Conservation (phyloP, 306 rosid species). For the Citrullus mucosospermus region DNA sequence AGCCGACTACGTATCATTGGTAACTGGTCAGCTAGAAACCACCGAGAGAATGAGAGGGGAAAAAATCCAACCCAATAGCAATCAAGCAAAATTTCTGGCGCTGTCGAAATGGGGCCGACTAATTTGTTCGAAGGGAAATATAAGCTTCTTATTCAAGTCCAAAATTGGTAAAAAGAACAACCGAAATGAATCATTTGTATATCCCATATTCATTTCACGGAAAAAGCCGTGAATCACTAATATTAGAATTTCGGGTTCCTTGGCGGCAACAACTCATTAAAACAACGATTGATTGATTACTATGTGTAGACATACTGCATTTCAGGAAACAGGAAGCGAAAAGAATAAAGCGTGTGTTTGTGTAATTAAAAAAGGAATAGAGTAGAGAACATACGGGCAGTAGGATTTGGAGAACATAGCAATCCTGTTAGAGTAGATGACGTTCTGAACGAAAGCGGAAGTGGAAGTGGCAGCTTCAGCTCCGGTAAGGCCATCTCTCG, state of each 20-base stretch:
- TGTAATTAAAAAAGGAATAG: background rate
- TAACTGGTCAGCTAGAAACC: too few relatives aligned
- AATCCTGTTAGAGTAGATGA: constrained; percentile 65
- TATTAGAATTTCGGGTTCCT: background rate
- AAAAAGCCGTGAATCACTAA: background rate
- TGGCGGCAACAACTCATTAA: background rate
- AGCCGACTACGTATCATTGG: background rate
- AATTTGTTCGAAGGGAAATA: background rate
- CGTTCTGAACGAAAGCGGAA: constrained; percentile 73
- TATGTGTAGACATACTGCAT: background rate
- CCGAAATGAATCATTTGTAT: background rate
- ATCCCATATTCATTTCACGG: background rate
- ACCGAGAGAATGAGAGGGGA: too few relatives aligned
- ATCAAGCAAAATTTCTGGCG: background rate
- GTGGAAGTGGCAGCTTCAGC: constrained; percentile 40
- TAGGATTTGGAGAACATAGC: constrained; percentile 83
- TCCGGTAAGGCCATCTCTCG: constrained; percentile 8
- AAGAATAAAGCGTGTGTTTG: background rate
- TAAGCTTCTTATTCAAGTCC: background rate
- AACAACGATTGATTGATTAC: background rate
- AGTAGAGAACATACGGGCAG: constrained; percentile 48
- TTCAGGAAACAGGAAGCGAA: background rate
- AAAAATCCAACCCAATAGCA: background rate
- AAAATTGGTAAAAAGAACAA: background rate
- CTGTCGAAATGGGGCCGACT: background rate